Conservation (phyloP, 257 asterid species). For the Buddleja alternifolia region DNA sequence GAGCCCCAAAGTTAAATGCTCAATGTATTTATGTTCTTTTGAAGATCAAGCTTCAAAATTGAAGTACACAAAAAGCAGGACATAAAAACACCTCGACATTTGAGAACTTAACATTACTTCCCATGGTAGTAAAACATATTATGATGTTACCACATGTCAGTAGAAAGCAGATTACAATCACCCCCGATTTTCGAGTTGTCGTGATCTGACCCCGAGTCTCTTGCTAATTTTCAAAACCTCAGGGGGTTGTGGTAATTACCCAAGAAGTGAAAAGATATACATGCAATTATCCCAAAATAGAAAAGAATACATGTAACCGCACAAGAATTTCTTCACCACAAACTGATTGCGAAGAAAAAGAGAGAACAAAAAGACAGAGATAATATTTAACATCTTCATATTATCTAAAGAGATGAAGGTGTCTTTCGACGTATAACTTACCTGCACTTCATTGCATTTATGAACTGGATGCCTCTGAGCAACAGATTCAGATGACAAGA, state of each 20-base stretch:
- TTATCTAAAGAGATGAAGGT: neutral
- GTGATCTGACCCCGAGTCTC: no score
- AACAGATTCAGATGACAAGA: slow-evolving; percentile 50
- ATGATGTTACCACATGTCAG: no score
- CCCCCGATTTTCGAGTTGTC: no score
- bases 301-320: slow-evolving; percentile 9
- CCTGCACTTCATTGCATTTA: slow-evolving; percentile 86
- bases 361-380: neutral
- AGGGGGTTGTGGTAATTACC: no score
- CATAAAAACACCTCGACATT: no score
- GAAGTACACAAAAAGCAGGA: no score
- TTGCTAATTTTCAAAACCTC: no score
- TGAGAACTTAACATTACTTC: no score
- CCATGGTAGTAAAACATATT: no score
- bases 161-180: no score
- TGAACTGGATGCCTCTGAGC: slow-evolving; percentile 73
- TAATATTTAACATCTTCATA: neutral
- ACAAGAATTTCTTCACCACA: neutral
- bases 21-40: neutral
- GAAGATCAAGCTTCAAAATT: neutral
- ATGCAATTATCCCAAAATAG: neutral
- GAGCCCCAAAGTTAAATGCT: neutral
- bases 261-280: no score
- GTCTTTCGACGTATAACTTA: slow-evolving; percentile 21
- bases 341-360: neutral